These are phyloP conservation scores for Cryphonectria radicalis DNA, from an alignment of 2,329 filamentous ascomycete species.

Conservation along the genomic window DNA sequence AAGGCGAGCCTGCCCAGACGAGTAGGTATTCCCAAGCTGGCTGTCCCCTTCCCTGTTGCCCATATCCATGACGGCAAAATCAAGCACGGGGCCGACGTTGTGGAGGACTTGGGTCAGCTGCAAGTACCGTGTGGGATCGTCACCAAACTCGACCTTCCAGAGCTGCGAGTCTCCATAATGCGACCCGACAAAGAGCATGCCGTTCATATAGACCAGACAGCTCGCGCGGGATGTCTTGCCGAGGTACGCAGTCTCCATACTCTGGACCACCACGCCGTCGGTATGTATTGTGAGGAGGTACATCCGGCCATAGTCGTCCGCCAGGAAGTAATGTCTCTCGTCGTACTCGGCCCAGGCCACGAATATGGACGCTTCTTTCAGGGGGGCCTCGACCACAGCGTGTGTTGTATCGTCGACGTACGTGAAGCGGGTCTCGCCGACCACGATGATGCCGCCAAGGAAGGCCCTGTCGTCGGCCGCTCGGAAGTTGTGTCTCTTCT, in stretches of 20 bases:
- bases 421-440: conserved; percentile 79
- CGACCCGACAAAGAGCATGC: conserved; percentile 82
- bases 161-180: conserved; percentile 93
- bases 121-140: conserved; percentile 47
- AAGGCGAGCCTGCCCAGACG: conserved; percentile 90
- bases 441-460: conserved; percentile 71
- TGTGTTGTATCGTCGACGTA: conserved; percentile 83
- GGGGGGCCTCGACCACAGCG: conserved; percentile 63
- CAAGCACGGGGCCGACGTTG: conserved; percentile 88
- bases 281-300: conserved; percentile 83
- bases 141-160: conserved; percentile 64
- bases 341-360: conserved; percentile 91
- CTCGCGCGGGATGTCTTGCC: conserved; percentile 74
- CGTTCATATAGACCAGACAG: conserved; percentile 76
- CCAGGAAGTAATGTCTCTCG: conserved; percentile 80
- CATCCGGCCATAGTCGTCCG: conserved; percentile 86
- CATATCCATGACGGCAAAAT: conserved; percentile 96
- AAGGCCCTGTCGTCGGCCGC: conserved; percentile 57
- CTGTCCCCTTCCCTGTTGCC: conserved; percentile 80
- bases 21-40: conserved; percentile 82
- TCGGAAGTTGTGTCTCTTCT: conserved; percentile 64
- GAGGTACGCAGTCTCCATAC: conserved; percentile 72
- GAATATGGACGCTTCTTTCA: conserved; percentile 81
- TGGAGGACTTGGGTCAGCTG: conserved; percentile 74
- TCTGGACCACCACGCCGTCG: conserved; percentile 67